These are phyloP conservation scores for Hygrocybe coccinea DNA, from an alignment of 768 basidiomycete genomes.

Conservation along the genomic window DNA sequence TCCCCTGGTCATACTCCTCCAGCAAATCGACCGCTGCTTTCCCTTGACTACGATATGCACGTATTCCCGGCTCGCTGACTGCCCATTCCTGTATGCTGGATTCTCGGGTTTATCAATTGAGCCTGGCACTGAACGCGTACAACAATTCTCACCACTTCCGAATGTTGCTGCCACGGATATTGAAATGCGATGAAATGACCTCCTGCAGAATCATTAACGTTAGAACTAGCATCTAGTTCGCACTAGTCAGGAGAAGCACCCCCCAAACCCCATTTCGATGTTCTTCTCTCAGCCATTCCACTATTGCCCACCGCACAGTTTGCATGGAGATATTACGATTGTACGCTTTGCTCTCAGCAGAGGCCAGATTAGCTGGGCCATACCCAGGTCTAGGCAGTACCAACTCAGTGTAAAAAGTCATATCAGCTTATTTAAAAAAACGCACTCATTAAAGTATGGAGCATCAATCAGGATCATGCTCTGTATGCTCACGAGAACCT, in stretches of 20 bases:
- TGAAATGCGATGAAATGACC: slow-evolving; percentile 11
- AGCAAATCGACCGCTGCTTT: slow-evolving; percentile 31
- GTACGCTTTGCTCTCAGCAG: slow-evolving; percentile 38
- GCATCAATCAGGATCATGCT: slow-evolving; percentile 54
- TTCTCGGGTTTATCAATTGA: slow-evolving; percentile 3
- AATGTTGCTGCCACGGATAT: slow-evolving; percentile 4
- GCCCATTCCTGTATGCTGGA: slow-evolving; percentile 36
- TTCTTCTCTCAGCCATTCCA: slow-evolving; percentile 47
- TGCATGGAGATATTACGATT: slow-evolving; percentile 41
- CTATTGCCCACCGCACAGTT: slow-evolving; percentile 49
- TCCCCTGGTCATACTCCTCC: slow-evolving; percentile 35
- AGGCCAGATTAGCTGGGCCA: slow-evolving; percentile 37
- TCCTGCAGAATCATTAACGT: slow-evolving; percentile 1
- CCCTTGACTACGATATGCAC: slow-evolving; percentile 15
- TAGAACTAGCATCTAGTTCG: background rate
- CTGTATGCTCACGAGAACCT: slow-evolving; percentile 55
- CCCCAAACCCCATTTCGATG: slow-evolving; percentile 43
- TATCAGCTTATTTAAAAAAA: background rate
- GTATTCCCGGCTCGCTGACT: slow-evolving; percentile 23
- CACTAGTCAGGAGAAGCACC: slow-evolving; percentile 25
- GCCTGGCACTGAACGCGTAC: background rate
- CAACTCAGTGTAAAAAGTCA: background rate
- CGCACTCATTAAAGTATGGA: slow-evolving; percentile 56
- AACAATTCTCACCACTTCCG: slow-evolving; percentile 3
- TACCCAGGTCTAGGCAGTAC: slow-evolving; percentile 40